These are phyloP conservation scores for Cladorrhinum sp. DNA, from an alignment of 2,329 filamentous ascomycete species.

Conservation along the genomic window DNA sequence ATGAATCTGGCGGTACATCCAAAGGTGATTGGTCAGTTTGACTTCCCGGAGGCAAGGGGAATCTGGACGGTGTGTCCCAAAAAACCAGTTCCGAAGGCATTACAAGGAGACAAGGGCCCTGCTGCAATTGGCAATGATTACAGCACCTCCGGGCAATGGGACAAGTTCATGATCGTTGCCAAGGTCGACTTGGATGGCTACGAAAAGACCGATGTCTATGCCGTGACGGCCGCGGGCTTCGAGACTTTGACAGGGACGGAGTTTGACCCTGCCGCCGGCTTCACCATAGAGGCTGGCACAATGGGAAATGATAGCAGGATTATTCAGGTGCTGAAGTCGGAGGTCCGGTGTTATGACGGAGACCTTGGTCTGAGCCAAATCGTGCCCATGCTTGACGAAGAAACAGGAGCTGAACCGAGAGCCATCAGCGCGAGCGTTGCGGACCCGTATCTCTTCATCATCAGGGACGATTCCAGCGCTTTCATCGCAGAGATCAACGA, in stretches of 20 bases:
- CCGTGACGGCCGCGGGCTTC: slow-evolving; percentile 68
- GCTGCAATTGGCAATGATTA: slow-evolving; percentile 53
- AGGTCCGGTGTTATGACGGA: slow-evolving; percentile 86
- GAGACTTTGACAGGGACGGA: slow-evolving; percentile 78
- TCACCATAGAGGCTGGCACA: slow-evolving; percentile 80
- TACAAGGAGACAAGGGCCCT: slow-evolving; percentile 50
- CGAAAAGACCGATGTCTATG: slow-evolving; percentile 76
- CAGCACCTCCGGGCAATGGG: slow-evolving; percentile 60
- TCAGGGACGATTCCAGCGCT: slow-evolving; percentile 79
- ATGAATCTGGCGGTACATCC: slow-evolving; percentile 77
- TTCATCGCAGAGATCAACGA: slow-evolving; percentile 76
- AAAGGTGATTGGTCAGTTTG: slow-evolving; percentile 64
- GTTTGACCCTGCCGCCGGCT: slow-evolving; percentile 85
- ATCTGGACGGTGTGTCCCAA: slow-evolving; percentile 78
- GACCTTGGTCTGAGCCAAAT: slow-evolving; percentile 89
- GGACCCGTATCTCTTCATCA: slow-evolving; percentile 79
- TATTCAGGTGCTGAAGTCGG: slow-evolving; percentile 81
- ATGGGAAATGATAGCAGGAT: slow-evolving; percentile 78
- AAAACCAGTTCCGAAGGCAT: slow-evolving; percentile 60
- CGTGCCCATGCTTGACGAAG: slow-evolving; percentile 87
- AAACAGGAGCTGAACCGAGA: slow-evolving; percentile 75
- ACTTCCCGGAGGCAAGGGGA: slow-evolving; percentile 68
- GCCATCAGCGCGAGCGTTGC: slow-evolving; percentile 78
- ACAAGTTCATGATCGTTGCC: slow-evolving; percentile 80
- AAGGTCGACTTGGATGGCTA: slow-evolving; percentile 66